Conservation (phyloP, 805 yeast species). For the Peterozyma toletana region DNA sequence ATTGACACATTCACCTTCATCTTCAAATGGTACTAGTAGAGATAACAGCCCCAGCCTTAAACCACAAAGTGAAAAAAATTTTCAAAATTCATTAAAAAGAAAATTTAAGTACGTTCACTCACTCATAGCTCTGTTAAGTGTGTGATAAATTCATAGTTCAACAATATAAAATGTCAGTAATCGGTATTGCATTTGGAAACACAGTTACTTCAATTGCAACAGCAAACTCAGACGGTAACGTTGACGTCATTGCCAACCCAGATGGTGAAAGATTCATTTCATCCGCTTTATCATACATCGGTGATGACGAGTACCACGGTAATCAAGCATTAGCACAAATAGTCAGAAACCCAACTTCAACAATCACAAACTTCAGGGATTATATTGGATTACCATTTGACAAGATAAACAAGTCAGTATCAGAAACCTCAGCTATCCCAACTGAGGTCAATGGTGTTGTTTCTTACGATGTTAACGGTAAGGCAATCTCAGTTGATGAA, state of each 20-base stretch:
- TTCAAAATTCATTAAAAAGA: too few relatives aligned
- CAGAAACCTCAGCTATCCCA: slow-evolving; percentile 63
- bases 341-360: slow-evolving; percentile 81
- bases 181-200: slow-evolving; percentile 96
- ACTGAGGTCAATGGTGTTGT: slow-evolving; percentile 55
- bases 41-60: too few relatives aligned
- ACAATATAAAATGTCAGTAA: slow-evolving; percentile 41
- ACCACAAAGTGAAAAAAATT: too few relatives aligned
- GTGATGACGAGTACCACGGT: slow-evolving; percentile 95
- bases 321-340: slow-evolving; percentile 91
- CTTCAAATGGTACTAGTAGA: too few relatives aligned
- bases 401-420: slow-evolving; percentile 59
- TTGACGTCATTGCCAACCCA: slow-evolving; percentile 96
- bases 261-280: slow-evolving; percentile 98
- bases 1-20: too few relatives aligned
- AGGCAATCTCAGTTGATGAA: slow-evolving; percentile 65
- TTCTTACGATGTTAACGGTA: slow-evolving; percentile 54
- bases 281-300: slow-evolving; percentile 85
- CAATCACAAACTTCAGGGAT: slow-evolving; percentile 90
- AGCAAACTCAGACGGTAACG: slow-evolving; percentile 78
- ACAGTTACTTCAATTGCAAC: slow-evolving; percentile 92
- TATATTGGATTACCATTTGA: slow-evolving; percentile 71
- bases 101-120: too few relatives aligned
- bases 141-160: background rate
- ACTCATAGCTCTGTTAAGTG: too few relatives aligned